These are phyloP conservation scores for Trypanosoma conorhini DNA, from an alignment of 208 protist genomes.

Conservation along the genomic window DNA sequence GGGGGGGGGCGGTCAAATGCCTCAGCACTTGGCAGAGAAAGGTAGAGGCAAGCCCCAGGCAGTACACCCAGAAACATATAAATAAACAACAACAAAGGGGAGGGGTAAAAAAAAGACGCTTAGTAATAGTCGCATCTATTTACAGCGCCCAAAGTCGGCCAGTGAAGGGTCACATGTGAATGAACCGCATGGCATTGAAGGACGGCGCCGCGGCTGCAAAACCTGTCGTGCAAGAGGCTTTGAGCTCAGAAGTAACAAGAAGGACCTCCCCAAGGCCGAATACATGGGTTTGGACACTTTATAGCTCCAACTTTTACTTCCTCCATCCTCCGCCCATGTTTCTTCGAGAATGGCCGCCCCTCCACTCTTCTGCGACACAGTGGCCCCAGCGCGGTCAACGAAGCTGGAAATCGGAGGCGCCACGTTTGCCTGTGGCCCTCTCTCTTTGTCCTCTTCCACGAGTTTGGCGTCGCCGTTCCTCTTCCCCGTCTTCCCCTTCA, in stretches of 20 bases:
- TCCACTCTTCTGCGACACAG: too few species aligned
- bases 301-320: background rate
- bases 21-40: background rate
- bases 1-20: background rate
- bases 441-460: background rate
- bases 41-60: background rate
- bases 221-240: background rate
- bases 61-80: background rate
- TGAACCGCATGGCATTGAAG: background rate
- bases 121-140: background rate
- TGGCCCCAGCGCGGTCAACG: too few species aligned
- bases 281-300: background rate
- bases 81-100: background rate
- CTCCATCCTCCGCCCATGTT: too few species aligned
- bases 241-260: background rate
- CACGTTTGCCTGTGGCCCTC: background rate
- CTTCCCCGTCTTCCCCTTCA: background rate
- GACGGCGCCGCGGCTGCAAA: background rate
- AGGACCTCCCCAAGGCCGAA: background rate
- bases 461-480: background rate
- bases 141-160: background rate
- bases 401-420: too few species aligned
- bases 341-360: too few species aligned
- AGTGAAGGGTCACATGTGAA: background rate
- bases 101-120: background rate